These are phyloP conservation scores for Leucocoprinus birnbaumii DNA, from an alignment of 768 basidiomycete genomes.

Conservation along the genomic window DNA sequence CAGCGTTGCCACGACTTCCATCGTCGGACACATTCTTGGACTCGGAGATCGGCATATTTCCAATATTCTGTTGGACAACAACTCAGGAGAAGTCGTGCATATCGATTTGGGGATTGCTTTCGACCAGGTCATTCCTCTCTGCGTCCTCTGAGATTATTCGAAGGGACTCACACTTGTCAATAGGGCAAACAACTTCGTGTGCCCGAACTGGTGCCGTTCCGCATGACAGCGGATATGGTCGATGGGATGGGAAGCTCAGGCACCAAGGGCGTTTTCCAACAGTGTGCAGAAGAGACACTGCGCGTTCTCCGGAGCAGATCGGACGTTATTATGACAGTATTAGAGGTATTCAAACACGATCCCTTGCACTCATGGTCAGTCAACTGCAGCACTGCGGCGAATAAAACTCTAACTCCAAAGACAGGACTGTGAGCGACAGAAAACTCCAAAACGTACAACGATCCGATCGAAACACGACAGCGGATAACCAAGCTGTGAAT, in stretches of 20 bases:
- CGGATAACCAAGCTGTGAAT: slow-evolving; percentile 18
- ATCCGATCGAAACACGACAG: slow-evolving; percentile 41
- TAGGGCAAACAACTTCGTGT: slow-evolving; percentile 79
- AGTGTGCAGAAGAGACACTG: slow-evolving; percentile 92
- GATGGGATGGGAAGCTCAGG: slow-evolving; percentile 92
- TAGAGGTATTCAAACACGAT: slow-evolving; percentile 97
- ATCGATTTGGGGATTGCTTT: slow-evolving; percentile 98
- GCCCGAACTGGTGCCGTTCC: slow-evolving; percentile 92
- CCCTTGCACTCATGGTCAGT: slow-evolving; percentile 89
- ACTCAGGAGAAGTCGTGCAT: slow-evolving; percentile 85
- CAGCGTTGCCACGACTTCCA: slow-evolving; percentile 90
- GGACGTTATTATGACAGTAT: slow-evolving; percentile 87
- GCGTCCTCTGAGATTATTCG: not conserved
- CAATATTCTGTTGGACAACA: slow-evolving; percentile 87
- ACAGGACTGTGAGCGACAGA: slow-evolving; percentile 75
- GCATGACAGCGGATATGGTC: slow-evolving; percentile 90
- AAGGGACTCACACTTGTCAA: slow-evolving; percentile 4
- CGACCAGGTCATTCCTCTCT: slow-evolving; percentile 60
- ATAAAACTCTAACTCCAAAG: not conserved
- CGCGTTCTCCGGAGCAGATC: slow-evolving; percentile 85
- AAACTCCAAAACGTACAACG: slow-evolving; percentile 56
- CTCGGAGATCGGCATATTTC: slow-evolving; percentile 90
- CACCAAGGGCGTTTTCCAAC: slow-evolving; percentile 90
- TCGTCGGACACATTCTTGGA: slow-evolving; percentile 90
- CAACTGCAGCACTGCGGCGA: no score